phyloP scores from a whole-genome alignment of 2,329 filamentous ascomycete genomes.

The Aspergillus pseudonomiae region DNA sequence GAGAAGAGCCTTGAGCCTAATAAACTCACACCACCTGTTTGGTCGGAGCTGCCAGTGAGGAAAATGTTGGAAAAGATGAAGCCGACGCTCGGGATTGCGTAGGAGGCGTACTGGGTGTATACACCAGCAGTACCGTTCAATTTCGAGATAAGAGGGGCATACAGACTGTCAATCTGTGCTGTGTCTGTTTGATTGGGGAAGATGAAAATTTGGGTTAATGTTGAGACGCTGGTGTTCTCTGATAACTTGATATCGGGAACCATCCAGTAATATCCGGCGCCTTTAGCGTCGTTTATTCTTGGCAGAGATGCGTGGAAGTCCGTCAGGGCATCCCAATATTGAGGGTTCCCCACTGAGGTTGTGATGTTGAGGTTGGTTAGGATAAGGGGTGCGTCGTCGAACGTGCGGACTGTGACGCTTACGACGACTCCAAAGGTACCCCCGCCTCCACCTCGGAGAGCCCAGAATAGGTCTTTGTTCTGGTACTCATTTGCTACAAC shows the following conservation, averaged over 20 bases:
- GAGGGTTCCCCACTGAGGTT: constrained; percentile 15
- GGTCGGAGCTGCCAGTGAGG: constrained; percentile 26
- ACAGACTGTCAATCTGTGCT: constrained; percentile 21
- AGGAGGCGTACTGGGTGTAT: constrained; percentile 18
- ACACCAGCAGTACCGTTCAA: constrained; percentile 21
- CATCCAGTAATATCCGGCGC: constrained; percentile 43
- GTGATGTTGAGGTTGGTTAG: constrained; percentile 28
- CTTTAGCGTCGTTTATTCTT: constrained; percentile 50
- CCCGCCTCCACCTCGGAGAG: constrained; percentile 48
- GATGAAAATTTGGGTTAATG: constrained; percentile 18
- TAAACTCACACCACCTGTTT: constrained; percentile 25
- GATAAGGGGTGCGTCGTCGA: constrained; percentile 41
- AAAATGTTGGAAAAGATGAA: constrained; percentile 22
- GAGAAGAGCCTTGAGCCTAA: constrained; percentile 38
- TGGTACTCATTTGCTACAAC: constrained; percentile 47
- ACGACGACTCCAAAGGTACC: constrained; percentile 24
- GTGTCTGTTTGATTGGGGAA: constrained; percentile 31
- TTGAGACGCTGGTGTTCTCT: constrained; percentile 33
- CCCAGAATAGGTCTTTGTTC: constrained; percentile 50
- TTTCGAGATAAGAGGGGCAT: constrained; percentile 21
- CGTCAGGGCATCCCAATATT: constrained; percentile 28
- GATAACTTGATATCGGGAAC: constrained; percentile 29
- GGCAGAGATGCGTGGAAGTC: constrained; percentile 45
- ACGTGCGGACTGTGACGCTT: constrained; percentile 47
- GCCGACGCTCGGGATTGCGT: constrained; percentile 24